Evolutionary conservation across 106 monocot genomes (phyloP), one percentile per base, ranked within the genome.

Genomic region (Amphibolis antarctica): DNA sequence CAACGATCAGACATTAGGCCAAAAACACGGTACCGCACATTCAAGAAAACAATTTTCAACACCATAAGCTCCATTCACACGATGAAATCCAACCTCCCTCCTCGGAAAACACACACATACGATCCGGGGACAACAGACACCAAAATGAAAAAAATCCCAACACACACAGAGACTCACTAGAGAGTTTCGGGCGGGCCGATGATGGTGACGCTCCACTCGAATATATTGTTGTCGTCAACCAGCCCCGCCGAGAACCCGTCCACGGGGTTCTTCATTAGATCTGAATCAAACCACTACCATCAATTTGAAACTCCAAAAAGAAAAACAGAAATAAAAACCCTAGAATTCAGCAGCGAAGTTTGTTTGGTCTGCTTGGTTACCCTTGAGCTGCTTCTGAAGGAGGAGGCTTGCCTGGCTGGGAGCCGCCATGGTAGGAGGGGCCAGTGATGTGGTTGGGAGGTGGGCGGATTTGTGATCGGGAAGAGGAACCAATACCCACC

Each of bases 321-420:
- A 26, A 22, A 25, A 68, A 19, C 5, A 29, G 17, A 30, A 27
- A 1, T 14, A 43, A 36, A 13, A 42, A 0, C 60, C 36, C 43
- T 17, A 54, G 14, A 55, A 15, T 29, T 28, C 36, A 53, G 22
- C 19, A 20, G 21, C 28, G 1, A 27, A 10, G 30, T 25, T 0
- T n/a, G 10, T 55, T 5, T 10, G 10, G 0, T 3, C 36, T 5
- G 4, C 9, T n/a, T 43, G 1, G 9, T n/a, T 62, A 81, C 80
- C 80, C 73, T 53, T 81, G 60, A 83, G 79, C 31, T 79, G 83
- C 75, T 83, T 79, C 52, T 59, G 59, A 27, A 83, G 83, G 44
- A 83, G 83, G n/a, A 83, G 76, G 54, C 68, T 69, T 14, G 72
- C 83, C 52, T 83, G 83, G 83, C 72, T 20, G 21, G 55, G 60